A percentile compares a stretch with the other conserved stretches of the same genome.
Evolutionary conservation across 441 rosid species (phyloP).

Genomic region (Macaranga tanarius): DNA sequence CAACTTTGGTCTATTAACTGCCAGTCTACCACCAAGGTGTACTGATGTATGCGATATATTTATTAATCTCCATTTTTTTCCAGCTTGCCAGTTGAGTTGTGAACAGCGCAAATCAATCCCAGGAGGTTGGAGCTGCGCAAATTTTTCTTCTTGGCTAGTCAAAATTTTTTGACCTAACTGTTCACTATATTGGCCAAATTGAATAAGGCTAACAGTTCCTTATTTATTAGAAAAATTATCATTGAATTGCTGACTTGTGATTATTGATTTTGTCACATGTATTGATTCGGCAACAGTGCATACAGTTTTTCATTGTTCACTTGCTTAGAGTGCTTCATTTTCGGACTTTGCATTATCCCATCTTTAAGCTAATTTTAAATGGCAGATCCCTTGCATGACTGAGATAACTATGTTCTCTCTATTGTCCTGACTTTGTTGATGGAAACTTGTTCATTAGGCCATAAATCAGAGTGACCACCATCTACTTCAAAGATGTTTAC

Average conservation of each 20-base stretch:
- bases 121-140: neutral
- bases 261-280: neutral
- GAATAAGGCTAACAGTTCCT: neutral
- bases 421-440: too few relatives aligned
- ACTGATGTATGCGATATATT: too few relatives aligned
- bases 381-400: too few relatives aligned
- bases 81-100: constrained; percentile 12
- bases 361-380: too few relatives aligned
- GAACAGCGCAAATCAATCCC: neutral
- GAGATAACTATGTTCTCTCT: too few relatives aligned
- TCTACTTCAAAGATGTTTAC: too few relatives aligned
- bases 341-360: neutral
- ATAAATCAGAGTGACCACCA: too few relatives aligned
- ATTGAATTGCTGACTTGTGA: neutral
- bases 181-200: neutral
- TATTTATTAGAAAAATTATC: neutral
- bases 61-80: neutral
- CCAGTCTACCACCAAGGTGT: neutral
- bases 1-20: neutral
- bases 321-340: neutral
- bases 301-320: neutral
- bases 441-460: too few relatives aligned
- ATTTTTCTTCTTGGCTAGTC: neutral
- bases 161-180: neutral
- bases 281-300: neutral